These are phyloP conservation scores for Mucor indicus DNA, from an alignment of 371 early-diverging fungal species.

Conservation along the genomic window DNA sequence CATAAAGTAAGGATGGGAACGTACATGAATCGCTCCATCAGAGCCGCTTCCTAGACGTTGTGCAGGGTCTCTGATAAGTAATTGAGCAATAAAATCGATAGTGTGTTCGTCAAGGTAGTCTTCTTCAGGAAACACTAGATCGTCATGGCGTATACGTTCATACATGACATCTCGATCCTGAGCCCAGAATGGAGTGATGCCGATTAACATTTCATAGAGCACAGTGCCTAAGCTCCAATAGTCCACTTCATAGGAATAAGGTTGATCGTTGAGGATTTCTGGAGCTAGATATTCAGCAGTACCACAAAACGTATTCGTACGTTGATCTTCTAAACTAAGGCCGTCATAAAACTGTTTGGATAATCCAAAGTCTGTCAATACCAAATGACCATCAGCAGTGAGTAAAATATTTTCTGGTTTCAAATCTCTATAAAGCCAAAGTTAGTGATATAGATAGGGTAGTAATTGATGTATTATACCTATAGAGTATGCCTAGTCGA, in stretches of 20 bases:
- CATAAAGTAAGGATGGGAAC: slow-evolving; percentile 66
- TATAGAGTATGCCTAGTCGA: slow-evolving; percentile 80
- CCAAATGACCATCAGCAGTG: slow-evolving; percentile 77
- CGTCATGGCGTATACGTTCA: slow-evolving; percentile 67
- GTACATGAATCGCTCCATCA: slow-evolving; percentile 49
- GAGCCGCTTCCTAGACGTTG: slow-evolving; percentile 58
- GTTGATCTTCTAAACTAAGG: slow-evolving; percentile 33
- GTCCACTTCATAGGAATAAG: slow-evolving; percentile 88
- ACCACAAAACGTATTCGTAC: slow-evolving; percentile 91
- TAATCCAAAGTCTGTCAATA: slow-evolving; percentile 89
- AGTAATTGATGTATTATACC: slow-evolving; percentile 24
- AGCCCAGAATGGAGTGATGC: slow-evolving; percentile 76
- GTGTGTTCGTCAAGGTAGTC: slow-evolving; percentile 57
- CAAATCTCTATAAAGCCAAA: slow-evolving; percentile 61
- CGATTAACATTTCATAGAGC: slow-evolving; percentile 80
- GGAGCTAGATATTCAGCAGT: slow-evolving; percentile 92
- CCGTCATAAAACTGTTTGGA: slow-evolving; percentile 58
- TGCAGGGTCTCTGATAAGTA: slow-evolving; percentile 66
- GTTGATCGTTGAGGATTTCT: slow-evolving; percentile 78
- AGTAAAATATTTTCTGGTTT: slow-evolving; percentile 90
- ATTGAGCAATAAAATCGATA: slow-evolving; percentile 52
- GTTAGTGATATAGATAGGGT: too few species aligned
- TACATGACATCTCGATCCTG: slow-evolving; percentile 79
- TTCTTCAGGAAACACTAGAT: slow-evolving; percentile 65
- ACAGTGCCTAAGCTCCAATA: slow-evolving; percentile 97